Evolutionary conservation across 108 stramenopile genomes (phyloP), one percentile per base, ranked within the genome.

Genomic region (Bacterosira constricta): DNA sequence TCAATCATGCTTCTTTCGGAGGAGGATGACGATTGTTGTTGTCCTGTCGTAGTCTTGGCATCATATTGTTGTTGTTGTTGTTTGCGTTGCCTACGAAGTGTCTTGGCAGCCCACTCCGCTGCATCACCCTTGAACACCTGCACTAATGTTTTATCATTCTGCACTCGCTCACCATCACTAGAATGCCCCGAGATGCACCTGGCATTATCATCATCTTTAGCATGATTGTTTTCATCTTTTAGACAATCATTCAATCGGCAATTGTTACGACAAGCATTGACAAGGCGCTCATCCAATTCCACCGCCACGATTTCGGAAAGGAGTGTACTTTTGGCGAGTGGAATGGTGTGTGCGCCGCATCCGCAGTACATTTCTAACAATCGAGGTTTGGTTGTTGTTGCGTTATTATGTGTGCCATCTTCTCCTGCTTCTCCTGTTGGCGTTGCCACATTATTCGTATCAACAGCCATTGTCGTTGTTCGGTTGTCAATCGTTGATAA

Each of bases 341-440:
- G 85, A 6, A 90, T 77, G n/a, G 91, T 92, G 70, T 92, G 91
- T 2, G 91, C 88, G 0, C 91, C 91, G 63, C 87, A 89, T 39
- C 88, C 91, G 61, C 87, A 88, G 57, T 92, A 90, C 82, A 92
- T 76, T 66, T 92, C 91, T 32, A 92, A 67, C 30, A 92, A 49
- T 8, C 61, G 39, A 5, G 35, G 52, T 53, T 63, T 56, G 27
- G 54, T 29, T 23, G 13, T 27, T 27, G 3, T 25, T 6, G 7
- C 10, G 39, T 32, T 42, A 51, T 63, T 27, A 30, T 38, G 17
- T 12, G 21, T 56, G 62, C 37, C 41, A 32, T 41, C 29, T 25
- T 77, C 72, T 34, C 34, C 18, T 39, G 44, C 41, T 27, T n/a
- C n/a, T n/a, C n/a, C n/a, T n/a, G n/a, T n/a, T n/a, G n/a, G n/a